Percentiles rank a stretch among this genome's conserved stretches.
Conservation (phyloP, 805 yeast genomes). For the Saturnispora besseyi region DNA sequence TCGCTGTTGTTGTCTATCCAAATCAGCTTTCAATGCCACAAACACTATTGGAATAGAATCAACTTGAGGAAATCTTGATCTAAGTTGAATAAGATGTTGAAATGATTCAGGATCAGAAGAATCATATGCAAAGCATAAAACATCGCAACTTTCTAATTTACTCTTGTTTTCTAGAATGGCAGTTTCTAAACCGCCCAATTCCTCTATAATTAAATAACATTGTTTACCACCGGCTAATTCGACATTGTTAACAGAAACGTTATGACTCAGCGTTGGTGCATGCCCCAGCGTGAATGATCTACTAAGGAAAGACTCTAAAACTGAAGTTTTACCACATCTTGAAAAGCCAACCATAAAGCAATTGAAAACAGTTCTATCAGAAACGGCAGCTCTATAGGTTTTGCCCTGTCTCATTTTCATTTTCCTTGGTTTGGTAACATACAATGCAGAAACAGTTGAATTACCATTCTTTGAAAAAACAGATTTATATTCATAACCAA, state of each 20-base stretch:
- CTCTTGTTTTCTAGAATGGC: constrained; percentile 66
- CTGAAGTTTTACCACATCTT: constrained; percentile 78
- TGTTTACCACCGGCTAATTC: constrained; percentile 94
- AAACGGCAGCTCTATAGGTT: constrained; percentile 53
- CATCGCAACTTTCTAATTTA: constrained; percentile 80
- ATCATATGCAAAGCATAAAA: constrained; percentile 81
- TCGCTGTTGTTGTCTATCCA: constrained; percentile 92
- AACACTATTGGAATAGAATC: constrained; percentile 71
- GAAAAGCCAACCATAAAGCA: constrained; percentile 83
- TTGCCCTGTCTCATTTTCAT: constrained; percentile 58
- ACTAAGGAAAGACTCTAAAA: constrained; percentile 73
- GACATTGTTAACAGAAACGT: constrained; percentile 82
- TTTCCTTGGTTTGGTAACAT: constrained; percentile 75
- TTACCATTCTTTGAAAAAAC: constrained; percentile 12
- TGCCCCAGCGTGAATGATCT: constrained; percentile 62
- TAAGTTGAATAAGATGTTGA: constrained; percentile 65
- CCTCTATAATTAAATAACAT: constrained; percentile 85
- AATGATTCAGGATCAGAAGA: constrained; percentile 95
- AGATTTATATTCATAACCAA: constrained; percentile 62
- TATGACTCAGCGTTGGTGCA: constrained; percentile 74
- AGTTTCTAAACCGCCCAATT: constrained; percentile 77
- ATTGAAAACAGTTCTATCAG: constrained; percentile 85
- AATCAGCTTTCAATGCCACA: constrained; percentile 91
- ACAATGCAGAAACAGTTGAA: constrained; percentile 41
- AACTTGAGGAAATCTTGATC: constrained; percentile 47